A percentile compares a stretch with the other conserved stretches of the same genome.
Evolutionary conservation across 2,329 filamentous ascomycete genomes (phyloP).

Genomic region (Alternaria ethzedia): DNA sequence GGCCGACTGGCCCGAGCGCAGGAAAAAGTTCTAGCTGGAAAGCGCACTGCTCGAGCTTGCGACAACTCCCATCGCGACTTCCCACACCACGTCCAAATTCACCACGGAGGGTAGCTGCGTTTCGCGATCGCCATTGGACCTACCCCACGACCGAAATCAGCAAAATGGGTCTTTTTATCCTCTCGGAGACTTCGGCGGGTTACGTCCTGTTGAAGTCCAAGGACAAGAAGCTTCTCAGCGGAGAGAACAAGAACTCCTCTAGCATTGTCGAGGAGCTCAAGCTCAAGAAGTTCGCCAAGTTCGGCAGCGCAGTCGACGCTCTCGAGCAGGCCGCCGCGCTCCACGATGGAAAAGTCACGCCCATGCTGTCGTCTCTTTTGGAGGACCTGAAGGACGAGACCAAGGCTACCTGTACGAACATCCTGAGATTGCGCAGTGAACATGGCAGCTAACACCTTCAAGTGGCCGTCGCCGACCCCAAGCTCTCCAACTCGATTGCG

Average conservation of each 20-base stretch:
- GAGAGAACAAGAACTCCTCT: slow-evolving; percentile 76
- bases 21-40: slow-evolving; percentile 19
- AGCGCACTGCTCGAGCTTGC: slow-evolving; percentile 14
- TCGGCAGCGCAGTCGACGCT: slow-evolving; percentile 88
- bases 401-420: slow-evolving; percentile 72
- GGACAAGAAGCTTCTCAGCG: slow-evolving; percentile 95
- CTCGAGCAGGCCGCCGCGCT: slow-evolving; percentile 80
- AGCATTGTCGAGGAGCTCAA: slow-evolving; percentile 90
- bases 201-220: slow-evolving; percentile 98
- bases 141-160: background rate
- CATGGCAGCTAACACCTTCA: slow-evolving; percentile 22
- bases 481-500: slow-evolving; percentile 87
- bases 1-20: slow-evolving; percentile 3
- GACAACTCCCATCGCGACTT: slow-evolving; percentile 25
- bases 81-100: slow-evolving; percentile 21
- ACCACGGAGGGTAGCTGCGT: slow-evolving; percentile 14
- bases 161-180: slow-evolving; percentile 52
- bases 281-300: slow-evolving; percentile 96
- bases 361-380: slow-evolving; percentile 80
- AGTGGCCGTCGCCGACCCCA: slow-evolving; percentile 89
- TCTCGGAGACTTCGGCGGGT: slow-evolving; percentile 66
- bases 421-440: background rate
- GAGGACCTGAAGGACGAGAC: slow-evolving; percentile 95
- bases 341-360: slow-evolving; percentile 93
- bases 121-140: slow-evolving; percentile 13